These are phyloP conservation scores for Tylopilus sp. DNA, from an alignment of 768 basidiomycete genomes.

Conservation along the genomic window DNA sequence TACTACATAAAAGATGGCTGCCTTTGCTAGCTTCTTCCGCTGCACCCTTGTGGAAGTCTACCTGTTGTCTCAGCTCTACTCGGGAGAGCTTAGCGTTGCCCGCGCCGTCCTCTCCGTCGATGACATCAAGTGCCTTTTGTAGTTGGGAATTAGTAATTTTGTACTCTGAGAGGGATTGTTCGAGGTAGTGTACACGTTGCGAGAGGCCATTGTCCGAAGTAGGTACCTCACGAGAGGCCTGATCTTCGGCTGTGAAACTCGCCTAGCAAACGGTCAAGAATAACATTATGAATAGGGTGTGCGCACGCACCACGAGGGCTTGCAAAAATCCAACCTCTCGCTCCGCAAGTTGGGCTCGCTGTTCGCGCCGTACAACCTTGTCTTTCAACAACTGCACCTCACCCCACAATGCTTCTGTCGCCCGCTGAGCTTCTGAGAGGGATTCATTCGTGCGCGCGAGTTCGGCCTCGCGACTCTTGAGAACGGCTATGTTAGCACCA, in stretches of 20 bases:
- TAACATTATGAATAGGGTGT: not conserved
- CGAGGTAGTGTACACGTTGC: slow-evolving; percentile 52
- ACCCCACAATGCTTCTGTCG: slow-evolving; percentile 33
- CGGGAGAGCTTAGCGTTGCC: slow-evolving; percentile 23
- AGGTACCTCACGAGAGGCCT: slow-evolving; percentile 31
- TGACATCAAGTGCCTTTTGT: slow-evolving; percentile 44
- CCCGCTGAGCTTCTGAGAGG: slow-evolving; percentile 35
- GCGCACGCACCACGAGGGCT: slow-evolving; percentile 58
- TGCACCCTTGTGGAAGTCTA: slow-evolving; percentile 37
- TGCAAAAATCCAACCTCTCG: slow-evolving; percentile 65
- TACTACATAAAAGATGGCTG: slow-evolving; percentile 12
- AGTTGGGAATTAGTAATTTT: slow-evolving; percentile 48
- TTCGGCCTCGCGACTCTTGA: slow-evolving; percentile 53
- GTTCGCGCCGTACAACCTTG: slow-evolving; percentile 36
- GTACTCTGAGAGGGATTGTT: slow-evolving; percentile 52
- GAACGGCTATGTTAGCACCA: slow-evolving; percentile 51
- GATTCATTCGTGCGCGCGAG: slow-evolving; percentile 39
- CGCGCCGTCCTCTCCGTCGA: slow-evolving; percentile 34
- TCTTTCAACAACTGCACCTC: slow-evolving; percentile 40
- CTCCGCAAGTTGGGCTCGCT: slow-evolving; percentile 44
- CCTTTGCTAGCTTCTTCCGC: slow-evolving; percentile 41
- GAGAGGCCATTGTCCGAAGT: slow-evolving; percentile 31
- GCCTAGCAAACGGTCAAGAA: slow-evolving; percentile 37
- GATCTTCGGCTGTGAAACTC: slow-evolving; percentile 61
- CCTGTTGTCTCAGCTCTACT: slow-evolving; percentile 39